Conservation (phyloP, 441 rosid genomes). For the Eruca vesicaria region DNA sequence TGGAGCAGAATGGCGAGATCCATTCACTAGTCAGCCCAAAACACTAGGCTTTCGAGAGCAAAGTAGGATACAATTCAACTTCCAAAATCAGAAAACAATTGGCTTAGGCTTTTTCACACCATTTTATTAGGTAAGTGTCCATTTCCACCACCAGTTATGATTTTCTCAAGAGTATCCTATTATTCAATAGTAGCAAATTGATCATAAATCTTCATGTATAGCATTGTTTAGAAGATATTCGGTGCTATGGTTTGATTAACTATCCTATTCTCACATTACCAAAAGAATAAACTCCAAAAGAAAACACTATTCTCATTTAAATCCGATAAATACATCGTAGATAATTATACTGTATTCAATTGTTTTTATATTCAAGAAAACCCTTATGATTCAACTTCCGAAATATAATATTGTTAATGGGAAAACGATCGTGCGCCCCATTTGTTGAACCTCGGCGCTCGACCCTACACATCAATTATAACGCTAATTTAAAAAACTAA, state of each 20-base stretch:
- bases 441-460: not conserved
- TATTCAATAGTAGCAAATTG: not conserved
- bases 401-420: not conserved
- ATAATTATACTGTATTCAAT: not conserved
- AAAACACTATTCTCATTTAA: not conserved
- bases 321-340: not conserved
- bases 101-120: slow-evolving; percentile 89
- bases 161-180: slow-evolving; percentile 26
- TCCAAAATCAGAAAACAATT: slow-evolving; percentile 73
- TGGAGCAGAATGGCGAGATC: not conserved
- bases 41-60: slow-evolving; percentile 93
- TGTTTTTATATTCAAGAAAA: not conserved
- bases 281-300: not conserved
- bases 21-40: slow-evolving; percentile 65
- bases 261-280: not conserved
- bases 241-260: not conserved
- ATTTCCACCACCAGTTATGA: slow-evolving; percentile 61
- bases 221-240: not conserved
- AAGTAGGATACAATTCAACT: slow-evolving; percentile 80
- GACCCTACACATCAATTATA: not conserved
- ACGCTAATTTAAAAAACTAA: not conserved
- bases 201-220: not conserved
- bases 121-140: slow-evolving; percentile 77
- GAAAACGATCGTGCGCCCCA: not conserved
- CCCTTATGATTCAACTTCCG: not conserved